A percentile compares a stretch with the other conserved stretches of the same genome.
These are phyloP conservation scores for Ceratobasidium sp. DNA, from an alignment of 1,284 basidiomycete species.

Conservation along the genomic window DNA sequence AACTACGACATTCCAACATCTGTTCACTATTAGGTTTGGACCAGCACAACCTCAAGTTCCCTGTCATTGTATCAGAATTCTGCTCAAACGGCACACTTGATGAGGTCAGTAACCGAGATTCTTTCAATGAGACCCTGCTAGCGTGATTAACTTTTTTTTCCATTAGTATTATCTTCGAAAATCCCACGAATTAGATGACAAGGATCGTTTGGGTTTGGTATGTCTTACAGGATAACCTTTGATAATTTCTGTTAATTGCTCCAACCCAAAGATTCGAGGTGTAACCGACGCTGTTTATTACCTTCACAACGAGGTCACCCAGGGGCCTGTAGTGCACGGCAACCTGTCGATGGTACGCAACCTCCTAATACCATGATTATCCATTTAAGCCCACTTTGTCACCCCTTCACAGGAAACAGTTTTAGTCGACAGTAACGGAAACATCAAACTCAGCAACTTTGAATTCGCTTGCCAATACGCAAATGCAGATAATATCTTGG, in stretches of 20 bases:
- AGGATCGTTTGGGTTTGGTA: not conserved
- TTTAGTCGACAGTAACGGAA: not conserved
- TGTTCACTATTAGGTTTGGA: not conserved
- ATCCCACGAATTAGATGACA: not conserved
- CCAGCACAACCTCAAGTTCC: not conserved
- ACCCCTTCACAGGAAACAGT: not conserved
- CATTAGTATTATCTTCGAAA: not conserved
- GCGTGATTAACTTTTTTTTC: too few species aligned
- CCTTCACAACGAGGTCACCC: constrained; percentile 1
- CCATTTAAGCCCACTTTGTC: not conserved
- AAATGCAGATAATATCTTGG: not conserved
- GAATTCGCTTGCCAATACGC: constrained; percentile 33
- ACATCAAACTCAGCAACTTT: constrained; percentile 9
- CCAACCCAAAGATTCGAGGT: not conserved
- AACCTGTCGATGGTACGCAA: constrained; percentile 12
- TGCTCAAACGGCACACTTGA: constrained; percentile 8
- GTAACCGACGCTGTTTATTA: not conserved
- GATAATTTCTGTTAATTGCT: too few species aligned
- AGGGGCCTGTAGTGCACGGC: constrained; percentile 14
- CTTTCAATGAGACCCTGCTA: not conserved
- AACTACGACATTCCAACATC: not conserved
- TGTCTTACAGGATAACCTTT: not conserved
- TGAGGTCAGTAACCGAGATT: not conserved
- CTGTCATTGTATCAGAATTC: not conserved
- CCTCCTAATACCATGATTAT: not conserved